These are phyloP conservation scores for Pseudogymnoascus sp. DNA, from an alignment of 2,329 filamentous ascomycete species.

Conservation along the genomic window DNA sequence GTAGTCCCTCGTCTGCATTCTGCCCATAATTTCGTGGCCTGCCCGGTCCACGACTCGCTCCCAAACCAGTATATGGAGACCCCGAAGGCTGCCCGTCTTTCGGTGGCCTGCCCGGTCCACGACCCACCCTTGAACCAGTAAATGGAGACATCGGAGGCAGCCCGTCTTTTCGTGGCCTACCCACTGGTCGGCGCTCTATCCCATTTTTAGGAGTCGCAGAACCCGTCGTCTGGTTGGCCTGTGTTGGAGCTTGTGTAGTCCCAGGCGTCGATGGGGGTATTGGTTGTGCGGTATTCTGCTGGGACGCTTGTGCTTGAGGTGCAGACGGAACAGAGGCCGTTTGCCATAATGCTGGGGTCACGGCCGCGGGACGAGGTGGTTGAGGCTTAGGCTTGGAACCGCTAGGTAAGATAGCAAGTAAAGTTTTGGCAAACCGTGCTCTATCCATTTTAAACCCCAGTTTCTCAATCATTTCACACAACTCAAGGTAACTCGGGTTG, in stretches of 20 bases:
- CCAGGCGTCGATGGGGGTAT: neutral
- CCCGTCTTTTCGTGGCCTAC: neutral
- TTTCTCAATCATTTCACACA: constrained; percentile 13
- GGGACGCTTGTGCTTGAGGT: neutral
- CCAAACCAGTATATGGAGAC: neutral
- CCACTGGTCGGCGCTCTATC: neutral
- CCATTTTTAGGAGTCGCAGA: neutral
- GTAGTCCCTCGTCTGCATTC: neutral
- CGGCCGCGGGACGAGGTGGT: neutral
- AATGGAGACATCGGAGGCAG: neutral
- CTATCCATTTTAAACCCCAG: constrained; percentile 11
- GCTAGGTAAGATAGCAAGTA: neutral
- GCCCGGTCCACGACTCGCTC: neutral
- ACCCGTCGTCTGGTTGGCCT: neutral
- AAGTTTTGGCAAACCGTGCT: constrained; percentile 10
- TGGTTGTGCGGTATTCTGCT: neutral
- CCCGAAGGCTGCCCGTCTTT: neutral
- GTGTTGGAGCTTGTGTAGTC: neutral
- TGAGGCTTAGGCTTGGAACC: neutral
- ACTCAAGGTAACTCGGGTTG: constrained; percentile 10
- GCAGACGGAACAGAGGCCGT: neutral
- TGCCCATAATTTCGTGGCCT: neutral
- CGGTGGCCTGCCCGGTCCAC: neutral
- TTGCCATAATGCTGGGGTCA: neutral
- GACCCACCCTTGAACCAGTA: neutral